Conservation (phyloP, 2,329 filamentous ascomycete species). For the Aureobasidium sp. region DNA sequence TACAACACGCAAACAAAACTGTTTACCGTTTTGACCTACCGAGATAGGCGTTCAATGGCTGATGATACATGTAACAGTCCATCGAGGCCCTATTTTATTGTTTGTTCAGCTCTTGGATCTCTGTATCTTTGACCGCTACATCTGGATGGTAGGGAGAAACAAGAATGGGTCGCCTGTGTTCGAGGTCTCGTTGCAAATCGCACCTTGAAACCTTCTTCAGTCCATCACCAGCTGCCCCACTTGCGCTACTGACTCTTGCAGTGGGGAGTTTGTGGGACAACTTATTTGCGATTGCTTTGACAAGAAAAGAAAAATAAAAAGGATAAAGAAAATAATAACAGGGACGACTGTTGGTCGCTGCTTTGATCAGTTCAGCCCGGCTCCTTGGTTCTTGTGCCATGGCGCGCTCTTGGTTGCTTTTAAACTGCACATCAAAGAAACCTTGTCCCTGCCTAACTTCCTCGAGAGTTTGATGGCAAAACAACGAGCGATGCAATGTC, state of each 20-base stretch:
- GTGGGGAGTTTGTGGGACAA: neutral
- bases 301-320: neutral
- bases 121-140: neutral
- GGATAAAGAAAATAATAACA: neutral
- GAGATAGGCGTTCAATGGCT: neutral
- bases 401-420: neutral
- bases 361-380: neutral
- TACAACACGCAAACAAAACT: neutral
- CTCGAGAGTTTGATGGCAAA: neutral
- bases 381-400: neutral
- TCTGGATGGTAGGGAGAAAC: neutral
- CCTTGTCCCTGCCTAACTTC: neutral
- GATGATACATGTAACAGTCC: neutral
- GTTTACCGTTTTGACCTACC: neutral
- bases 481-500: neutral
- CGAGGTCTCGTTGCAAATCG: neutral
- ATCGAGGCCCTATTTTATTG: neutral
- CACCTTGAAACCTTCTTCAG: neutral
- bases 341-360: neutral
- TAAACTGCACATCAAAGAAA: neutral
- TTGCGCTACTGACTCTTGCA: constrained; percentile 1
- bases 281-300: neutral
- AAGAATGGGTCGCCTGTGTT: neutral
- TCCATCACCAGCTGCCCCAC: neutral
- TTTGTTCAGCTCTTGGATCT: neutral